Evolutionary conservation across 1,139 yeast species (phyloP), one percentile per base, ranked within the genome.

Genomic region (Pichia cactophila): DNA sequence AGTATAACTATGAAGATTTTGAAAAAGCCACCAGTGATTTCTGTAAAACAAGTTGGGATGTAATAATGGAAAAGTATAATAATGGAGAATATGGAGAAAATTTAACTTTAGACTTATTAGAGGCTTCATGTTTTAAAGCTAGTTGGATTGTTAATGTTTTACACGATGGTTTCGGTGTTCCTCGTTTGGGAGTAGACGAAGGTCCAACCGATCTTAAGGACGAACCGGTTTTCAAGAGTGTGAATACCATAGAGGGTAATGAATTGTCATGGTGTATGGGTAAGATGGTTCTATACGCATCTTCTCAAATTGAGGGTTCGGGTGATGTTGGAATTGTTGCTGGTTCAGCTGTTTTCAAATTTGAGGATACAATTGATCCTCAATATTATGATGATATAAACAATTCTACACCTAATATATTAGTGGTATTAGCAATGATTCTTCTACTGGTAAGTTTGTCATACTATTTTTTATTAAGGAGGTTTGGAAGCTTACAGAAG

Each of bases 191-290:
- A 9, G 54, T 80, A 40, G 84, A 80, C 41, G 61, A 73, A 0
- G 62, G 63, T 2, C 52, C 52, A 23, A 51, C 52, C 7, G 63
- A 44, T 54, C 56, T 54, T 12, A 47, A 53, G 4, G 52, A 46
- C 50, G 58, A 44, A 46, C 85, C 59, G 5, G 45, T 53, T 0
- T 76, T 87, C 54, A 81, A 80, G 55, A 73, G 86, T 43, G 82
- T 84, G 8, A 86, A 85, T 53, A 70, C 74, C 46, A 69, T 86
- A 45, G 79, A 80, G 43, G 90, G 88, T 0, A 74, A 80, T 5
- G 81, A 84, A 43, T 79, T 86, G 49, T 81, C 94, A 0, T 87
- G 96, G 96, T 86, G 96, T 1, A 66, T 86, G 45, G 96, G 96
- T 7, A 73, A 90, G 51, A 94, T 94, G 26, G 66, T 87, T 5